Evolutionary conservation across 345 rosid species (phyloP).

Genomic region (Mallotus nudiflorus): DNA sequence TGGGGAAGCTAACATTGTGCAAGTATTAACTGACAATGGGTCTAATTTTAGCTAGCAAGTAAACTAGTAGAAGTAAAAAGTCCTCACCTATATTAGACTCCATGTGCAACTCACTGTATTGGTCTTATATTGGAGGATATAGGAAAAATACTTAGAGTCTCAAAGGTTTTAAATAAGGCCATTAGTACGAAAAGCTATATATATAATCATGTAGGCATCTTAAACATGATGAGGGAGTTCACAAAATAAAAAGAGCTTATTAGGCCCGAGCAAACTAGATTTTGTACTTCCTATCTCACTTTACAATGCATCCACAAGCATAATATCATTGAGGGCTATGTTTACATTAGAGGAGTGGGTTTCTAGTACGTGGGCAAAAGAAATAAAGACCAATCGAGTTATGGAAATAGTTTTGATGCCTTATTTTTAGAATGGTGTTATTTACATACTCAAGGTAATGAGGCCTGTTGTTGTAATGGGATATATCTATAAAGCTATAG

Average conservation of each 20-base stretch:
- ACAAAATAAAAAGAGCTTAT: neutral
- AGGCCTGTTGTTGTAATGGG: neutral
- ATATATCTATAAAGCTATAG: neutral
- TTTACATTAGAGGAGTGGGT: neutral
- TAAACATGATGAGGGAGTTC: neutral
- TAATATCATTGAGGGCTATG: neutral
- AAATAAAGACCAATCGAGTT: too few relatives aligned
- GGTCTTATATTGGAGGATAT: too few relatives aligned
- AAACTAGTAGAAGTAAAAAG: neutral
- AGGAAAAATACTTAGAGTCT: neutral
- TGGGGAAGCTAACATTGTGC: neutral
- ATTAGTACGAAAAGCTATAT: neutral
- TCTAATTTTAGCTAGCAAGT: neutral
- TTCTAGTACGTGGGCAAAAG: too few relatives aligned
- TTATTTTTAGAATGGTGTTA: too few relatives aligned
- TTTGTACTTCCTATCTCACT: neutral
- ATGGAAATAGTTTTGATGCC: too few relatives aligned
- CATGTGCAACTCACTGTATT: neutral
- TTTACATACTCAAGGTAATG: too few relatives aligned
- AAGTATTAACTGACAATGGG: neutral
- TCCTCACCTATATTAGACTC: neutral
- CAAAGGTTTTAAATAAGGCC: neutral
- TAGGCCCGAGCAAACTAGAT: neutral
- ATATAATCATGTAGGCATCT: neutral
- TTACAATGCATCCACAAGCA: neutral